Evolutionary conservation across 331 rosid species (phyloP).

Genomic region (Dryas integrifolia): DNA sequence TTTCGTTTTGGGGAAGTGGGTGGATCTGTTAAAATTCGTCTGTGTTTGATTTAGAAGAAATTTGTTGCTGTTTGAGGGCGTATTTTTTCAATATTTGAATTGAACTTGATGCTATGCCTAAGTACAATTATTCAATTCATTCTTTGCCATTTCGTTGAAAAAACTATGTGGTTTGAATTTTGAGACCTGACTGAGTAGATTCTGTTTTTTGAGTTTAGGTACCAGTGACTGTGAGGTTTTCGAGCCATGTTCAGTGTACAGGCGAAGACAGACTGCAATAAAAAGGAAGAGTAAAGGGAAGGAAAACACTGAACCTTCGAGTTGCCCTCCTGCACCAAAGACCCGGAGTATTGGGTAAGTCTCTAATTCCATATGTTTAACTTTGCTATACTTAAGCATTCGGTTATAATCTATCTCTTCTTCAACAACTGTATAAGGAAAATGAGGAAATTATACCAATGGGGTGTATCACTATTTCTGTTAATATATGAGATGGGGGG

Average conservation of each 20-base stretch:
- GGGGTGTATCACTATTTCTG: neutral
- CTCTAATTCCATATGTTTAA: neutral
- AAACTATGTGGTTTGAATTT: neutral
- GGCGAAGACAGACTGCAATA: conserved; percentile 29
- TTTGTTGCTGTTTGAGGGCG: neutral
- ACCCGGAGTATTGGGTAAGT: conserved; percentile 30
- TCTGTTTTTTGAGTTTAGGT: conserved; percentile 31
- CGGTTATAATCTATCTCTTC: neutral
- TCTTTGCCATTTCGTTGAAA: neutral
- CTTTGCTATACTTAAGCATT: neutral
- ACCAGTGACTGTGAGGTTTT: conserved; percentile 22
- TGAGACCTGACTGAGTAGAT: neutral
- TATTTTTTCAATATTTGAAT: neutral
- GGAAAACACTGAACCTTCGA: conserved; percentile 24
- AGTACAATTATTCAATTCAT: neutral
- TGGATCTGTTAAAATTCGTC: neutral
- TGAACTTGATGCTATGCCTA: neutral
- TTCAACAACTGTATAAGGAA: neutral
- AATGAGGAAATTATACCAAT: neutral
- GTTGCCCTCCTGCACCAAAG: conserved; percentile 33
- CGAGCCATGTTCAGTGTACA: conserved; percentile 42
- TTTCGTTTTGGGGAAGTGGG: neutral
- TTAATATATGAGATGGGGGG: neutral
- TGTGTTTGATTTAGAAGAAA: neutral
- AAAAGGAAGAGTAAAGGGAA: conserved; percentile 40